phyloP scores from a whole-genome alignment of 2,329 filamentous ascomycete species.

The Phialocephala sp. region DNA sequence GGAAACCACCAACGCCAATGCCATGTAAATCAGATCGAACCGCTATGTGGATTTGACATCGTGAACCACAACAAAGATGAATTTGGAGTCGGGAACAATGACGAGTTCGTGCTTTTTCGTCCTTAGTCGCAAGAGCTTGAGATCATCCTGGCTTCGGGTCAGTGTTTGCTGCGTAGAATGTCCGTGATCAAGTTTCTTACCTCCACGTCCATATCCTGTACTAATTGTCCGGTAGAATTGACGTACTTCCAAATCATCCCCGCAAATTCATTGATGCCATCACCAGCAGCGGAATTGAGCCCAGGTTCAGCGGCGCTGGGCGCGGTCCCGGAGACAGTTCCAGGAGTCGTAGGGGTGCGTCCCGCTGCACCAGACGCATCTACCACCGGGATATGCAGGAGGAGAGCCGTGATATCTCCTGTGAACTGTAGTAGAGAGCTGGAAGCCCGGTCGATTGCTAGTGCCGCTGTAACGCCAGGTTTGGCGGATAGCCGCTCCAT shows the following conservation, averaged over 20 bases:
- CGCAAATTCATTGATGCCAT: slow-evolving; percentile 62
- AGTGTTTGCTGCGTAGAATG: slow-evolving; percentile 12
- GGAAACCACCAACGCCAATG: slow-evolving; percentile 12
- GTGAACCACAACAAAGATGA: slow-evolving; percentile 79
- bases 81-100: slow-evolving; percentile 81
- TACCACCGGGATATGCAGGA: slow-evolving; percentile 39
- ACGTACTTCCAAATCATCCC: slow-evolving; percentile 79
- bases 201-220: slow-evolving; percentile 76
- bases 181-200: slow-evolving; percentile 47
- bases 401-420: slow-evolving; percentile 59
- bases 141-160: slow-evolving; percentile 63
- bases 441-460: slow-evolving; percentile 74
- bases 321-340: not conserved
- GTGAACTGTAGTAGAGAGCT: slow-evolving; percentile 78
- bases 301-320: not conserved
- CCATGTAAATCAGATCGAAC: slow-evolving; percentile 1
- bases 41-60: slow-evolving; percentile 73
- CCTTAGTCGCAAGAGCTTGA: slow-evolving; percentile 75
- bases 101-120: slow-evolving; percentile 88
- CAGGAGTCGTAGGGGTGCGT: not conserved
- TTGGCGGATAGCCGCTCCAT: slow-evolving; percentile 67
- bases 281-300: not conserved
- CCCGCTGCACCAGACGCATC: not conserved
- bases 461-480: slow-evolving; percentile 77
- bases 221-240: slow-evolving; percentile 68